Percentiles rank a stretch among this genome's conserved stretches.
phyloP scores from a whole-genome alignment of 768 basidiomycete species.

The Tylopilus subfusipes region DNA sequence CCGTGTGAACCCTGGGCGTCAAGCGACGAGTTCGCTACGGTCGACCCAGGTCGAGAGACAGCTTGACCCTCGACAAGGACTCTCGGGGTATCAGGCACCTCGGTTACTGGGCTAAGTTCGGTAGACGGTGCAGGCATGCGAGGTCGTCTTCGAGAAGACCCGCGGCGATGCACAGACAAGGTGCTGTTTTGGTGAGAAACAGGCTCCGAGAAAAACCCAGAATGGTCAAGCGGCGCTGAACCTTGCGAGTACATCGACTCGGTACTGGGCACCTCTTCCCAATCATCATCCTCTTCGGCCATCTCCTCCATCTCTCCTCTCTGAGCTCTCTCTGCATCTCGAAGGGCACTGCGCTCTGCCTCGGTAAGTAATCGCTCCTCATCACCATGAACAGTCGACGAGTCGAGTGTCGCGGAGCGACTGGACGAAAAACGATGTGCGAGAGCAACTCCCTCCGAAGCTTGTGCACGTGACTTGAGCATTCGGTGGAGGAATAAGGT shows the following conservation, averaged over 20 bases:
- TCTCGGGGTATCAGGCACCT: conserved; percentile 11
- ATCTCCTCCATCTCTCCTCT: not conserved
- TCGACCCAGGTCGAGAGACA: not conserved
- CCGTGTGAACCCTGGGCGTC: conserved; percentile 11
- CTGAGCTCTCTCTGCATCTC: conserved; percentile 9
- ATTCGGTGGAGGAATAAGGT: conserved; percentile 19
- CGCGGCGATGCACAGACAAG: conserved; percentile 3
- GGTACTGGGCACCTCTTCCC: not conserved
- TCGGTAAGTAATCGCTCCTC: conserved; percentile 15
- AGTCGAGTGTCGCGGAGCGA: conserved; percentile 8
- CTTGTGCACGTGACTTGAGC: conserved; percentile 21
- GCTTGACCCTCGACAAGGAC: not conserved
- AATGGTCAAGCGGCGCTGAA: conserved; percentile 21
- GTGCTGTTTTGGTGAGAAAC: not conserved
- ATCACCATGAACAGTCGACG: not conserved
- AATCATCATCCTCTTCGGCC: not conserved
- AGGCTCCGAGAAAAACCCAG: not conserved
- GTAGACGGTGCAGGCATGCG: not conserved
- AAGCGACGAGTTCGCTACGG: conserved; percentile 5
- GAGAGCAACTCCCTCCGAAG: conserved; percentile 6
- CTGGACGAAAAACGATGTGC: not conserved
- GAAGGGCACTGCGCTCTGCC: conserved; percentile 13
- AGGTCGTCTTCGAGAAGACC: conserved; percentile 6
- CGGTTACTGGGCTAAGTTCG: conserved; percentile 20
- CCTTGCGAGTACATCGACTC: conserved; percentile 25